Evolutionary conservation across 768 basidiomycete species (phyloP).

Genomic region (Hericium rajendrae): DNA sequence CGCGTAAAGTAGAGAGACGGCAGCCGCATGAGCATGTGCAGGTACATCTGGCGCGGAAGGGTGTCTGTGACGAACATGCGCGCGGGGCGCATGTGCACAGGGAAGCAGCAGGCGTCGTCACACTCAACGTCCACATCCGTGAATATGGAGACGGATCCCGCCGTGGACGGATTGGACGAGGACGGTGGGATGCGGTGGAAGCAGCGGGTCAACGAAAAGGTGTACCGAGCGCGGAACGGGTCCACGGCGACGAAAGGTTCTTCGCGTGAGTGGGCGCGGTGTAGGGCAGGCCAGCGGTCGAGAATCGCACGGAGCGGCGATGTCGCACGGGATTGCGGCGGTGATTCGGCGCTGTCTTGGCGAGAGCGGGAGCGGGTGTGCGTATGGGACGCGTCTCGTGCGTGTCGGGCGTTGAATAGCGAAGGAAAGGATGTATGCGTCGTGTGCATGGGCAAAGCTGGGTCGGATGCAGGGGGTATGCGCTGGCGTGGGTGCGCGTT

Average conservation of each 20-base stretch:
- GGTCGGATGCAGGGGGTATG: constrained; percentile 7
- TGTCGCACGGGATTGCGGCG: constrained; percentile 30
- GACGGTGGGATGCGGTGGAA: constrained; percentile 1
- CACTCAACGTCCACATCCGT: neutral
- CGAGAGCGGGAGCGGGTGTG: constrained; percentile 10
- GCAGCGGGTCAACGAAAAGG: constrained; percentile 2
- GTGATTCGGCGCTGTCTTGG: constrained; percentile 20
- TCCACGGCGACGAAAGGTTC: constrained; percentile 29
- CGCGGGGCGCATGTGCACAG: constrained; percentile 8
- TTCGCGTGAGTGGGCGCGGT: constrained; percentile 35
- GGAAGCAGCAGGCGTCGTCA: constrained; percentile 8
- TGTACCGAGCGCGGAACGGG: constrained; percentile 22
- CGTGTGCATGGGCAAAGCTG: constrained; percentile 3
- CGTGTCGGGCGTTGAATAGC: constrained; percentile 4
- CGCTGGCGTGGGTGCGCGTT: constrained; percentile 8
- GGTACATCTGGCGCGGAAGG: constrained; percentile 34
- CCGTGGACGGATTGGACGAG: neutral
- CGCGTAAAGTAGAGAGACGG: constrained; percentile 75
- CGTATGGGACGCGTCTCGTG: constrained; percentile 9
- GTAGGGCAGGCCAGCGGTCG: constrained; percentile 41
- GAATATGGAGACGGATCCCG: neutral
- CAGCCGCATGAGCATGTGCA: constrained; percentile 49
- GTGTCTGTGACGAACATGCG: constrained; percentile 25
- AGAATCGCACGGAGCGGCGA: constrained; percentile 52
- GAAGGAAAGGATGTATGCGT: neutral